Evolutionary conservation across 306 rosid species (phyloP).

Genomic region (Cicer bijugum): DNA sequence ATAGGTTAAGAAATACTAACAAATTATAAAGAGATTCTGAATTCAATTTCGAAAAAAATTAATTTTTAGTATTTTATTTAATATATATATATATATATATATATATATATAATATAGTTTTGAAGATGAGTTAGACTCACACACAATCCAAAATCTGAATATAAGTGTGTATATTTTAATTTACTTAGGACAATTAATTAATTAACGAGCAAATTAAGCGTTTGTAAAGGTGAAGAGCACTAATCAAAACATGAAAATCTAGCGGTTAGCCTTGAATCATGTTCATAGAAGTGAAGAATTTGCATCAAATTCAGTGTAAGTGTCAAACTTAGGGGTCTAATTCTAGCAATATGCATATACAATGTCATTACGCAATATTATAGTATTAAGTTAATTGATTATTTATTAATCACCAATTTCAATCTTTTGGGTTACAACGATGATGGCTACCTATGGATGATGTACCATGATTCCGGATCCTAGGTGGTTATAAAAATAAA

Average conservation of each 20-base stretch:
- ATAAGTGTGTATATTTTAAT: background rate
- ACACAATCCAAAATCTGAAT: no score
- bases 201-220: conserved; percentile 17
- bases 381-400: conserved; percentile 29
- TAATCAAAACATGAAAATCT: conserved; percentile 42
- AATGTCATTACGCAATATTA: conserved; percentile 1
- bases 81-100: no score
- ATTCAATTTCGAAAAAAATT: no score
- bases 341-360: conserved; percentile 17
- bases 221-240: conserved; percentile 42
- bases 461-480: conserved; percentile 63
- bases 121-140: no score
- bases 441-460: conserved; percentile 42
- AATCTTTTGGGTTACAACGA: conserved; percentile 42
- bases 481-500: conserved; percentile 46
- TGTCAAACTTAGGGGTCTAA: conserved; percentile 55
- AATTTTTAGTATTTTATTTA: no score
- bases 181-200: conserved; percentile 20
- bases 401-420: conserved; percentile 36
- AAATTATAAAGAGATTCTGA: no score
- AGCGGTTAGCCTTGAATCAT: conserved; percentile 55
- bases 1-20: no score
- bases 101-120: no score
- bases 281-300: conserved; percentile 58
- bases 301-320: conserved; percentile 81